Base-by-base conservation (phyloP, 1,139 yeast genomes). In the Nakaseomyces delphensis region DNA sequence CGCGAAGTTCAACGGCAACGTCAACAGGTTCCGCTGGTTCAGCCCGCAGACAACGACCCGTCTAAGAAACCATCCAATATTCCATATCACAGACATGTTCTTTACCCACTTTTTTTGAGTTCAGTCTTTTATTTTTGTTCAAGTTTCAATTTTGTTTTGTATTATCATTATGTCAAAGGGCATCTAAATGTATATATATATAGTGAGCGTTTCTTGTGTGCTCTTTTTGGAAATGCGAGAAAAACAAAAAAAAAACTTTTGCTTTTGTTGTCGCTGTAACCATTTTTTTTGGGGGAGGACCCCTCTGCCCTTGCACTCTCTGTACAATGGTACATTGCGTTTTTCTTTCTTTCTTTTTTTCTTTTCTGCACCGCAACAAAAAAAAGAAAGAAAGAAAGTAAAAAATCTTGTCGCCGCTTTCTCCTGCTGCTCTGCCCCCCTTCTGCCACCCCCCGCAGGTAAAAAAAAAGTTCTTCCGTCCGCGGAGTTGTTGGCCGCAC, bases 1-100 rank as follows among this genome's bases (percentile, higher is more conserved):
- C 43, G 64, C 52, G 50, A 77, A 76, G 50, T 70, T 71, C 23
- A 73, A 47, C 3, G 68, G 60, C 11, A 76, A 51, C 10, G 63
- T 56, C 9, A 68, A 42, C 0, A 71, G 41, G 18, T 62, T 62
- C 43, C 76, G 53, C 32, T 64, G 62, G 54, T 75, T 74, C 14
- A 55, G 32, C 3, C 49, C 52, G n/a, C 55, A 53, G n/a, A 44
- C 37, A 25, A 46, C 49, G 16, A 54, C 46, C 28, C 53, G 48
- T 18, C 38, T 45, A 16, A 51, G 38, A 29, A 48, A 43, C 35
- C 44, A 41, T 29, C 40, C 40, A 13, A 48, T 40, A 9, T 36
- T 25, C 15, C 24, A 15, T 28, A 42, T 11, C 28, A 37, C 41
- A 23, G 21, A 19, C 36, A 33, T 27, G 15, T 24, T 40, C 11